Conservation (phyloP, 2,329 filamentous ascomycete genomes). For the Colletotrichum kahawae region DNA sequence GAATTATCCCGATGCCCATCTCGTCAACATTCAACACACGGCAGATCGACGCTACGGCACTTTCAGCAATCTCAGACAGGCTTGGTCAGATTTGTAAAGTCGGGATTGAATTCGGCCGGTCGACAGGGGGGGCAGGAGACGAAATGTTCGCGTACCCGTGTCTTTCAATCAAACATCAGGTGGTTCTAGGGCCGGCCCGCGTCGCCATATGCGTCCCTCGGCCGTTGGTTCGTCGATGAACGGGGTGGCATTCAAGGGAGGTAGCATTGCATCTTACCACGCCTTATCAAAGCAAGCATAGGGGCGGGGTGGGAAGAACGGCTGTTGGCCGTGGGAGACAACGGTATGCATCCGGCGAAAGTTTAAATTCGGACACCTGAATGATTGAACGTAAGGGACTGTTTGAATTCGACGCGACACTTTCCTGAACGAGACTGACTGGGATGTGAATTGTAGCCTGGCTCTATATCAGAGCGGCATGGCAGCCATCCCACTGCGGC, state of each 20-base stretch:
- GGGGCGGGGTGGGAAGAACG: not conserved
- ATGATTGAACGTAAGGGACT: not conserved
- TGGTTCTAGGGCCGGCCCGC: not conserved
- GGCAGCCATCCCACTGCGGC: not conserved
- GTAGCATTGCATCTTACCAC: not conserved
- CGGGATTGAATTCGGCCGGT: not conserved
- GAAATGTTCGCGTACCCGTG: not conserved
- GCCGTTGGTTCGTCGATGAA: not conserved
- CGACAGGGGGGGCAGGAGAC: not conserved
- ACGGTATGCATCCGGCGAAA: not conserved
- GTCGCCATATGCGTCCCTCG: not conserved
- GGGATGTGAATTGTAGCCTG: not conserved
- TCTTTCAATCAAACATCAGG: not conserved
- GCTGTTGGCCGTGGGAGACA: not conserved
- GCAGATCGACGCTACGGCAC: not conserved
- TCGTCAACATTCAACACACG: not conserved
- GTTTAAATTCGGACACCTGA: not conserved
- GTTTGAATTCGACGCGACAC: not conserved
- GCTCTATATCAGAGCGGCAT: not conserved
- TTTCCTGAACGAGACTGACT: not conserved
- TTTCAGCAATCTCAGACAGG: not conserved
- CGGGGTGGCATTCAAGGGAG: not conserved
- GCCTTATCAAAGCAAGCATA: not conserved
- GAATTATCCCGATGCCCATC: not conserved
- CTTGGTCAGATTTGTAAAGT: not conserved